Conservation (phyloP, 176 grass and related monocot genomes). For the Raddia distichophylla region DNA sequence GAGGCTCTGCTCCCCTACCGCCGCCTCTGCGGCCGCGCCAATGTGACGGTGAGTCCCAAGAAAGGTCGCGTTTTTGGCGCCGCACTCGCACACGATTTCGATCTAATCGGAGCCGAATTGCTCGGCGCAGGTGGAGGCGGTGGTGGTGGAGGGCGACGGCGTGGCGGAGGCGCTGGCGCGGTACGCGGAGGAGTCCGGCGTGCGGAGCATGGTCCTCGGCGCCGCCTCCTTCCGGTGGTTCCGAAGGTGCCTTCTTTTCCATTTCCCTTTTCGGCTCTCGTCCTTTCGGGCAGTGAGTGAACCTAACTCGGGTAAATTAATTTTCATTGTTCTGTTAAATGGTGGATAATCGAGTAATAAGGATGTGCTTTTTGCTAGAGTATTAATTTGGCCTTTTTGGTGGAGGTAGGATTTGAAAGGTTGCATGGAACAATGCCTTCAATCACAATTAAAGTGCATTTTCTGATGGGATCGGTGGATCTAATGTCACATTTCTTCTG, state of each 20-base stretch:
- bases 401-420: constrained; percentile 10
- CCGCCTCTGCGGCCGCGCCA: constrained; percentile 53
- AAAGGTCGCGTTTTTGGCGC: background rate
- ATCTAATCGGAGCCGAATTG: background rate
- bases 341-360: background rate
- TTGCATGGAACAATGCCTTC: constrained; percentile 8
- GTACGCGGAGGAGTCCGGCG: constrained; percentile 59
- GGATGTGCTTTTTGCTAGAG: background rate
- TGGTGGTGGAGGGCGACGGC: constrained; percentile 70
- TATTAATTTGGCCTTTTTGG: constrained; percentile 38
- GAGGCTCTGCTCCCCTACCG: constrained; percentile 58
- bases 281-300: constrained; percentile 6
- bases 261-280: background rate
- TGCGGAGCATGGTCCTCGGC: constrained; percentile 77
- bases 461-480: background rate
- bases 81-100: background rate
- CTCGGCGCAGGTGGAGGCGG: constrained; percentile 59
- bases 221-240: constrained; percentile 54
- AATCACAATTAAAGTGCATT: constrained; percentile 13
- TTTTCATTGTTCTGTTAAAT: background rate
- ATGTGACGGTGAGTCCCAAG: constrained; percentile 42
- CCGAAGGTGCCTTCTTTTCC: constrained; percentile 38
- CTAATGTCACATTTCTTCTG: background rate
- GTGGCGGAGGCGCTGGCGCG: constrained; percentile 64
- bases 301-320: background rate